Evolutionary conservation across 257 asterid species (phyloP).

Genomic region (Nicotiana undulata): DNA sequence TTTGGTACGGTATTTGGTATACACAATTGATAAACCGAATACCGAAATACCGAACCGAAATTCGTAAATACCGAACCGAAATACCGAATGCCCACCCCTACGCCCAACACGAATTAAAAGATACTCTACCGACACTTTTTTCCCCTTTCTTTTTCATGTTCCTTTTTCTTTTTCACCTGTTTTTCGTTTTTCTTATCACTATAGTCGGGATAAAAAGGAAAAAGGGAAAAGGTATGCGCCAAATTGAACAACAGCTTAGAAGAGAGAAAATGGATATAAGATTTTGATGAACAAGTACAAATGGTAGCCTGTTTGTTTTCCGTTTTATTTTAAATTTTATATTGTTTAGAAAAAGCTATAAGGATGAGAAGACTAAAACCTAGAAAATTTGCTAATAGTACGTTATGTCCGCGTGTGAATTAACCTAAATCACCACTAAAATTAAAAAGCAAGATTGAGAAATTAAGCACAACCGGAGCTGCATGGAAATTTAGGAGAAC

Average conservation of each 20-base stretch:
- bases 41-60: too few relatives aligned
- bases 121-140: conserved; percentile 2
- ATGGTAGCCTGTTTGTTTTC: neutral
- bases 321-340: neutral
- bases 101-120: neutral
- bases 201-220: neutral
- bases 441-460: neutral
- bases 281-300: neutral
- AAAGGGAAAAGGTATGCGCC: too few relatives aligned
- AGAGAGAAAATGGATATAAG: neutral
- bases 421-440: neutral
- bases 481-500: too few relatives aligned
- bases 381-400: neutral
- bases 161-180: neutral
- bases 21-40: too few relatives aligned
- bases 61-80: too few relatives aligned
- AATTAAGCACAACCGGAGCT: neutral
- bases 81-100: too few relatives aligned
- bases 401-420: neutral
- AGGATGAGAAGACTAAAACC: neutral
- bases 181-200: neutral
- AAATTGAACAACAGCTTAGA: neutral
- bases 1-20: too few relatives aligned
- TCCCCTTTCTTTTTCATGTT: too few relatives aligned
- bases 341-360: neutral